Percentiles rank a stretch among this genome's conserved stretches.
These are phyloP conservation scores for Ammopiptanthus mongolicus DNA, from an alignment of 306 rosid species.

Conservation along the genomic window DNA sequence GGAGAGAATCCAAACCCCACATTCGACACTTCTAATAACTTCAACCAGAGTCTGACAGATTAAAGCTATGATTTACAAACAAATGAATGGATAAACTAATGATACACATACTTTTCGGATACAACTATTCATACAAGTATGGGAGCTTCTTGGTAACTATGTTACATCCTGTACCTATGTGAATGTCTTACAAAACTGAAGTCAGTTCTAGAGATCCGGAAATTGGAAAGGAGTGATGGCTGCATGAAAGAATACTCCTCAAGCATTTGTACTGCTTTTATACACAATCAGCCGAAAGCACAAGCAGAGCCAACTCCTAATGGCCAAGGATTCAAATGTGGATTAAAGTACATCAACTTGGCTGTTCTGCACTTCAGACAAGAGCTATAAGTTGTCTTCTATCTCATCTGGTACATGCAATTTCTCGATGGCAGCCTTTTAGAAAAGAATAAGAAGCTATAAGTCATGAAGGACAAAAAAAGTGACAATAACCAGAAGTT, in stretches of 20 bases:
- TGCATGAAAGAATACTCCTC: conserved; percentile 18
- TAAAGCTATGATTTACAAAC: conserved; percentile 21
- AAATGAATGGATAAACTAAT: conserved; percentile 24
- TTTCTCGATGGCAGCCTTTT: conserved; percentile 96
- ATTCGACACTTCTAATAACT: too few species aligned
- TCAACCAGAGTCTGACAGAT: background rate
- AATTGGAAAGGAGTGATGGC: conserved; percentile 13
- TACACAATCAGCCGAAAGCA: conserved; percentile 50
- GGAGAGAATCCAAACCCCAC: too few species aligned
- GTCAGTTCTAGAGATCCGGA: conserved; percentile 19
- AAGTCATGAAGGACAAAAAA: background rate
- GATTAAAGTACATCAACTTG: conserved; percentile 28
- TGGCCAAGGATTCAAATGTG: conserved; percentile 28
- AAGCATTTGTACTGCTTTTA: conserved; percentile 16
- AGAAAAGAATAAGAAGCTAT: background rate
- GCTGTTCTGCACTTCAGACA: conserved; percentile 12
- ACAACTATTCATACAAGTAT: conserved; percentile 26
- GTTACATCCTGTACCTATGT: conserved; percentile 30
- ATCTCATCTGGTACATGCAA: conserved; percentile 90
- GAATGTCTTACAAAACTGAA: conserved; percentile 40
- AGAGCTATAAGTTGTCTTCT: conserved; percentile 69
- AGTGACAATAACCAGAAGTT: background rate
- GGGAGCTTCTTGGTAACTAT: conserved; percentile 24
- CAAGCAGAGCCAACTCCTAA: conserved; percentile 44
- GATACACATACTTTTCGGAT: conserved; percentile 31